These are phyloP conservation scores for Pelargonium cotyledonis DNA, from an alignment of 441 rosid genomes.

Conservation along the genomic window DNA sequence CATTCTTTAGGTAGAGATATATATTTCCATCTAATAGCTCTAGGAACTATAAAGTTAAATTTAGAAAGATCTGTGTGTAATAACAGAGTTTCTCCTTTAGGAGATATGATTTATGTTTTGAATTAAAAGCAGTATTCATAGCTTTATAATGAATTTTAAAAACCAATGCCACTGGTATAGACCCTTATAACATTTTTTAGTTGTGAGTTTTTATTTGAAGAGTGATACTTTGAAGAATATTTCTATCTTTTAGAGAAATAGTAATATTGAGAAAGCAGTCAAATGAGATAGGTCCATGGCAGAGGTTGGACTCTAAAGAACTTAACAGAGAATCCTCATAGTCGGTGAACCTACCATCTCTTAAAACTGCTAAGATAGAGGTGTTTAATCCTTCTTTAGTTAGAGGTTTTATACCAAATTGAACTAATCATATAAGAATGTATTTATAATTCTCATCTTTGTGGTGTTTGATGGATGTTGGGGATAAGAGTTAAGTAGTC, in stretches of 20 bases:
- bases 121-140: not conserved
- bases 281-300: not conserved
- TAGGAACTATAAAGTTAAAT: too few relatives aligned
- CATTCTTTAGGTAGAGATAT: too few relatives aligned
- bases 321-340: not conserved
- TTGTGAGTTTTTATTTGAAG: constrained; percentile 3
- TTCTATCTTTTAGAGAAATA: not conserved
- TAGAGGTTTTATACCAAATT: not conserved
- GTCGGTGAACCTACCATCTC: not conserved
- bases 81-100: too few relatives aligned
- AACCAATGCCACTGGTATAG: not conserved
- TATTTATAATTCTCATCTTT: not conserved
- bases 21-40: too few relatives aligned
- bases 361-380: not conserved
- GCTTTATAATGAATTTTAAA: constrained; percentile 3
- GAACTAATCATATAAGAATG: constrained; percentile 4
- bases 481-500: too few relatives aligned
- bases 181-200: not conserved
- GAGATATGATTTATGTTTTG: too few relatives aligned
- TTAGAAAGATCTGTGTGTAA: too few relatives aligned
- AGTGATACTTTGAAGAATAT: not conserved
- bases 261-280: not conserved
- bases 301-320: not conserved
- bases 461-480: too few relatives aligned
- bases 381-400: not conserved